A percentile compares a stretch with the other conserved stretches of the same genome.
Conservation (phyloP, 306 rosid genomes). For the Vachellia collinsii region DNA sequence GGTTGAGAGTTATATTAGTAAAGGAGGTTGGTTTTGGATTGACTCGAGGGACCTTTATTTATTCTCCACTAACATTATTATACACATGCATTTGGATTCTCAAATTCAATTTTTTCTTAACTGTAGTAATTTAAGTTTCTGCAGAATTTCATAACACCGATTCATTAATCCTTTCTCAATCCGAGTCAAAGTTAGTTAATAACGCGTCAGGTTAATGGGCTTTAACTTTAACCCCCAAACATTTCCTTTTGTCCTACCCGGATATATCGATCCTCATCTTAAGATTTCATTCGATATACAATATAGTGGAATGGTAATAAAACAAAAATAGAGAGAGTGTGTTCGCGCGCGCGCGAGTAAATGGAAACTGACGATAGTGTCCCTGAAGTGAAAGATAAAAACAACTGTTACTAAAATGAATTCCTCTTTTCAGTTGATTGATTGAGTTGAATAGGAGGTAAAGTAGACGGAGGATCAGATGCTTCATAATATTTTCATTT, state of each 20-base stretch:
- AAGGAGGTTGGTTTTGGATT: slow-evolving; percentile 57
- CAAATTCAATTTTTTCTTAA: slow-evolving; percentile 2
- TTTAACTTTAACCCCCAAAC: neutral
- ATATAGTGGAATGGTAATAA: neutral
- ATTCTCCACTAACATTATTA: slow-evolving; percentile 18
- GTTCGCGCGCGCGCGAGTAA: no score
- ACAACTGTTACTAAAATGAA: no score
- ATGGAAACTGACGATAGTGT: neutral
- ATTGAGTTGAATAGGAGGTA: no score
- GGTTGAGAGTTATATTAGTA: slow-evolving; percentile 41
- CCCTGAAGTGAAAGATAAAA: neutral
- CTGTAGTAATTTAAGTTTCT: neutral
- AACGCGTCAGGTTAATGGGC: neutral
- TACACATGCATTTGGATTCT: neutral
- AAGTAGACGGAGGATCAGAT: no score
- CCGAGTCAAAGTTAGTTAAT: neutral
- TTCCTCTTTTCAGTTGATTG: no score
- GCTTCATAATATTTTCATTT: neutral
- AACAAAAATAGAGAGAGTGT: neutral
- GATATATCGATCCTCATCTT: neutral
- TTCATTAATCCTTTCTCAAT: neutral
- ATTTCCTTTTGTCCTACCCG: neutral
- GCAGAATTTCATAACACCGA: neutral
- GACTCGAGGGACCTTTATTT: slow-evolving; percentile 94
- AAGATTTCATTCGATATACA: neutral